Percentiles rank a stretch among this genome's conserved stretches.
phyloP scores from a whole-genome alignment of 2,329 filamentous ascomycete genomes.

The Pestalotiopsis sp. region DNA sequence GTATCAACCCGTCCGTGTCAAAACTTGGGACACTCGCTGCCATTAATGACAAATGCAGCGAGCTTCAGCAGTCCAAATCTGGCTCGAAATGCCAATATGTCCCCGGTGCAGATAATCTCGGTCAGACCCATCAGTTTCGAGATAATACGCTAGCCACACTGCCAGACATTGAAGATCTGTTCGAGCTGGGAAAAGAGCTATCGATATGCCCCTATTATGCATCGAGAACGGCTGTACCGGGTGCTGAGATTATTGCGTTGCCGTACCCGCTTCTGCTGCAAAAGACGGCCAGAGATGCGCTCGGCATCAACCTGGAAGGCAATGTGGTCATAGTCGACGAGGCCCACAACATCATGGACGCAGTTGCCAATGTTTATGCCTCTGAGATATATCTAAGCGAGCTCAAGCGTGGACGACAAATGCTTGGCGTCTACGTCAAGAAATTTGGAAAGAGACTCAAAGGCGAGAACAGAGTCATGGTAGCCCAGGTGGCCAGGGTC shows the following conservation, averaged over 20 bases:
- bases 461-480: conserved; percentile 86
- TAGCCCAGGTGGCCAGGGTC: conserved; percentile 82
- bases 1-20: conserved; percentile 83
- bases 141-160: conserved; percentile 82
- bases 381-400: conserved; percentile 74
- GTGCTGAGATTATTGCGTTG: conserved; percentile 86
- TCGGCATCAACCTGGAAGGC: conserved; percentile 81
- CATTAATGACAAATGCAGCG: conserved; percentile 91
- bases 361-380: conserved; percentile 84
- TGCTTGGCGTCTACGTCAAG: conserved; percentile 80
- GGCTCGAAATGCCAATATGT: conserved; percentile 73
- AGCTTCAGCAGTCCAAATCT: conserved; percentile 76
- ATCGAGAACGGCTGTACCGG: conserved; percentile 78
- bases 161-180: conserved; percentile 91
- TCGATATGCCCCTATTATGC: conserved; percentile 95
- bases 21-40: conserved; percentile 70
- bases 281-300: conserved; percentile 80
- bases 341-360: conserved; percentile 97
- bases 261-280: conserved; percentile 91
- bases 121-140: conserved; percentile 75
- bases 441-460: conserved; percentile 87
- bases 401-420: conserved; percentile 68
- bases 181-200: conserved; percentile 72
- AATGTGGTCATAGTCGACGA: conserved; percentile 97
- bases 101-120: conserved; percentile 74